Base-by-base conservation (phyloP, 1,284 basidiomycete genomes). In the Sporisorium scitamineum region DNA sequence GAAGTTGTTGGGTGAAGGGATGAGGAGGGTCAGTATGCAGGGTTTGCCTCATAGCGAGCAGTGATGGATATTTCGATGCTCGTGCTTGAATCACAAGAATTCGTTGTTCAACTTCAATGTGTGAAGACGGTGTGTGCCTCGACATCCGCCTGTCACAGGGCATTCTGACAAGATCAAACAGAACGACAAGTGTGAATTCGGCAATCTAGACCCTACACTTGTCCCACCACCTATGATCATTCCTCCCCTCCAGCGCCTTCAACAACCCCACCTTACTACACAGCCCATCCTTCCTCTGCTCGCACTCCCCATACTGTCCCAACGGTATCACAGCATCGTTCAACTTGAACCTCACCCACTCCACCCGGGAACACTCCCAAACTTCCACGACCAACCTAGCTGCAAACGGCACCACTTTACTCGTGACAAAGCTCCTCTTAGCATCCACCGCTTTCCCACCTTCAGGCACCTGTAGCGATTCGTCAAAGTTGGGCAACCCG, bases 241-340 rank as follows among this genome's bases (percentile, higher is more conserved):
- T 80, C 16, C 80, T 69, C 32, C 53, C 54, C 34, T 54, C 53
- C 29, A 78, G 61, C 13, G 75, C 69, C 20, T 47, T 61, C 20
- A 83, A 41, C 61, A 83, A 73, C 26, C 60, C 34, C 14, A n/a
- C 29, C 14, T 76, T 65, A 8, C 54, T 56, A 52, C 82, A 83
- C 52, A 83, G 44, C 1, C 82, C 82, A 58, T 84, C 81, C 9
- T 53, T 58, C n/a, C 63, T 51, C 29, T 61, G n/a, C 20, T 57
- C 55, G 57, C 82, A 84, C 29, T 57, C 54, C 42, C 18, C 53
- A 42, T 82, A 72, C 65, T 82, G 81, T 3, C 39, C 24, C 13
- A 84, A 61, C 14, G 82, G 80, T 3, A 84, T 50, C 20, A 83
- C 64, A 1, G 82, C 82, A 45, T 84, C 80, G 48, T 81, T 81